Conservation (phyloP, 2,329 filamentous ascomycete genomes). For the Phaeosphaeria sp. region DNA sequence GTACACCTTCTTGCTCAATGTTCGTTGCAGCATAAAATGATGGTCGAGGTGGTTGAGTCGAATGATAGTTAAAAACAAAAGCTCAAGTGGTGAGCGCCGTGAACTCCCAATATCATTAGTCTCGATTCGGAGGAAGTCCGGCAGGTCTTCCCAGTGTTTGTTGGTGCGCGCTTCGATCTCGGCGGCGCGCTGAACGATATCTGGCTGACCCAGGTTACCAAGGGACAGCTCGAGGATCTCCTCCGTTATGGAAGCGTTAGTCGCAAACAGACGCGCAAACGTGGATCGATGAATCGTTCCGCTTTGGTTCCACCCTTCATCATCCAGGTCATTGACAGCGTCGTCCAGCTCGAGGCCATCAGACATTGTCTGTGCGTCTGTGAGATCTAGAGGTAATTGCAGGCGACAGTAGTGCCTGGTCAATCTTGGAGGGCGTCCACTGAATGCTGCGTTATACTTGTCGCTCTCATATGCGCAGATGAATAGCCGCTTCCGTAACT, state of each 20-base stretch:
- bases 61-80: conserved; percentile 53
- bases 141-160: conserved; percentile 31
- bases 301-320: conserved; percentile 60
- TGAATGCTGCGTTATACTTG: conserved; percentile 60
- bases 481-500: conserved; percentile 45
- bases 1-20: conserved; percentile 57
- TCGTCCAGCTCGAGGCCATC: conserved; percentile 51
- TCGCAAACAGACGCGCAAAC: conserved; percentile 54
- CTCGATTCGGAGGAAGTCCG: conserved; percentile 35
- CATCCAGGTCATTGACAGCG: conserved; percentile 53
- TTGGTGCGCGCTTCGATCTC: conserved; percentile 33
- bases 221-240: conserved; percentile 67
- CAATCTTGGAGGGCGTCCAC: conserved; percentile 62
- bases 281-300: conserved; percentile 56
- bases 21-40: conserved; percentile 64
- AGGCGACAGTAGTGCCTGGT: conserved; percentile 62
- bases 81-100: conserved; percentile 46
- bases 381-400: conserved; percentile 62
- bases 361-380: conserved; percentile 57
- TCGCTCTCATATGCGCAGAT: conserved; percentile 50
- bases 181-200: conserved; percentile 48
- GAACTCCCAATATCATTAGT: conserved; percentile 20
- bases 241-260: conserved; percentile 60
- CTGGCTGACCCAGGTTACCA: conserved; percentile 42
- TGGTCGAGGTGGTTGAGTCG: conserved; percentile 63